Conservation (phyloP, 345 rosid species). For the Trapa bicornis region DNA sequence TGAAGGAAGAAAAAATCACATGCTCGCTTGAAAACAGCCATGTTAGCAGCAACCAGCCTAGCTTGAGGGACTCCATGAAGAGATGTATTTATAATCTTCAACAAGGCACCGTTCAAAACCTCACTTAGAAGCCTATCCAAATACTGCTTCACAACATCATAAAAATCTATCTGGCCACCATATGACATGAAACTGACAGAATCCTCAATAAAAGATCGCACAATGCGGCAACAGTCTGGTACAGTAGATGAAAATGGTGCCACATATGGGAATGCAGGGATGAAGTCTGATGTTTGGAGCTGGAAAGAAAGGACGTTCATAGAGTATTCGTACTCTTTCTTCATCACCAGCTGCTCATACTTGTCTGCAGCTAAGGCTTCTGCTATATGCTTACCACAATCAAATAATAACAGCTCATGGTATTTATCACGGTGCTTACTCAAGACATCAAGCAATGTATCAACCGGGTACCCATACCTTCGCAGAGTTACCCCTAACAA, state of each 20-base stretch:
- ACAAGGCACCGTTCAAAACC: slow-evolving; percentile 70
- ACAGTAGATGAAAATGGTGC: slow-evolving; percentile 93
- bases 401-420: slow-evolving; percentile 84
- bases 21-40: slow-evolving; percentile 94
- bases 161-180: slow-evolving; percentile 92
- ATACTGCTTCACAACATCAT: slow-evolving; percentile 82
- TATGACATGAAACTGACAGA: slow-evolving; percentile 93
- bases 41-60: slow-evolving; percentile 95
- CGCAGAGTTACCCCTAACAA: slow-evolving; percentile 84
- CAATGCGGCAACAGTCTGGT: slow-evolving; percentile 93
- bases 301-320: slow-evolving; percentile 98
- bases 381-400: slow-evolving; percentile 80
- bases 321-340: slow-evolving; percentile 88
- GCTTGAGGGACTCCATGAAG: slow-evolving; percentile 88
- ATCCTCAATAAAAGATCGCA: slow-evolving; percentile 87
- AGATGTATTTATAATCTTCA: slow-evolving; percentile 68
- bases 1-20: slow-evolving; percentile 94
- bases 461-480: slow-evolving; percentile 79
- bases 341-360: slow-evolving; percentile 97
- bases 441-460: slow-evolving; percentile 78
- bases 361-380: slow-evolving; percentile 92
- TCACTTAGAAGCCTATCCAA: slow-evolving; percentile 79
- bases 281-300: slow-evolving; percentile 75
- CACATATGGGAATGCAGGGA: slow-evolving; percentile 79
- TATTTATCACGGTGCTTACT: slow-evolving; percentile 92